Evolutionary conservation across 106 monocot species (phyloP).

Genomic region (Dendrobium huoshanense): DNA sequence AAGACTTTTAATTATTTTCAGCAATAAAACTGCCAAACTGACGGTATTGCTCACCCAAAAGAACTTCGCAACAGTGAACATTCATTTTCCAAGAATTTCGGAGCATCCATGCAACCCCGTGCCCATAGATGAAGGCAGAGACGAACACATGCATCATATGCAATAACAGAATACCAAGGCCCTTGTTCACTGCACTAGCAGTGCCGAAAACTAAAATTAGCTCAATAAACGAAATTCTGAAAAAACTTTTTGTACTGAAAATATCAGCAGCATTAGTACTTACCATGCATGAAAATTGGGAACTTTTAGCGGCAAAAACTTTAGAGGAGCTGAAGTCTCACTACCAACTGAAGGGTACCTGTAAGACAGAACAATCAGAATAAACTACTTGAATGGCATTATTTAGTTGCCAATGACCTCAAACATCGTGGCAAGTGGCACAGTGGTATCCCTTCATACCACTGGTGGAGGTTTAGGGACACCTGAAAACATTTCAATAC

Average conservation of each 20-base stretch:
- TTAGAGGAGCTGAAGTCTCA: constrained; percentile 35
- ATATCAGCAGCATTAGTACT: neutral
- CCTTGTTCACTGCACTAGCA: constrained; percentile 57
- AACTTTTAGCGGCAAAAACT: constrained; percentile 47
- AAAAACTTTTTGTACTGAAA: neutral
- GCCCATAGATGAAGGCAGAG: constrained; percentile 96
- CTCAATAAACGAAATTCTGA: neutral
- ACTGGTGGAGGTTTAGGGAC: too few relatives aligned
- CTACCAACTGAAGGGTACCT: constrained; percentile 31
- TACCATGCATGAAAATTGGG: constrained; percentile 92
- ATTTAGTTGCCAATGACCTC: neutral
- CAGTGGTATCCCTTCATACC: too few relatives aligned
- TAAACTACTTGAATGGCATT: neutral
- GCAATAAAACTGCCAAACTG: neutral
- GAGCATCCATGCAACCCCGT: constrained; percentile 95
- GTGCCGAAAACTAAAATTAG: constrained; percentile 2
- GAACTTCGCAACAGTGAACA: constrained; percentile 70
- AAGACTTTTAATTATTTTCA: neutral
- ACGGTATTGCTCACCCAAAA: constrained; percentile 54
- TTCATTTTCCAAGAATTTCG: constrained; percentile 86
- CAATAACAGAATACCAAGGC: constrained; percentile 85
- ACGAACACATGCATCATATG: constrained; percentile 94
- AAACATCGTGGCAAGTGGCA: too few relatives aligned
- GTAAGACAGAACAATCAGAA: constrained; percentile 7
- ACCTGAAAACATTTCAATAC: too few relatives aligned